Conservation (phyloP, 2,329 filamentous ascomycete genomes). For the Geosmithia morbida region DNA sequence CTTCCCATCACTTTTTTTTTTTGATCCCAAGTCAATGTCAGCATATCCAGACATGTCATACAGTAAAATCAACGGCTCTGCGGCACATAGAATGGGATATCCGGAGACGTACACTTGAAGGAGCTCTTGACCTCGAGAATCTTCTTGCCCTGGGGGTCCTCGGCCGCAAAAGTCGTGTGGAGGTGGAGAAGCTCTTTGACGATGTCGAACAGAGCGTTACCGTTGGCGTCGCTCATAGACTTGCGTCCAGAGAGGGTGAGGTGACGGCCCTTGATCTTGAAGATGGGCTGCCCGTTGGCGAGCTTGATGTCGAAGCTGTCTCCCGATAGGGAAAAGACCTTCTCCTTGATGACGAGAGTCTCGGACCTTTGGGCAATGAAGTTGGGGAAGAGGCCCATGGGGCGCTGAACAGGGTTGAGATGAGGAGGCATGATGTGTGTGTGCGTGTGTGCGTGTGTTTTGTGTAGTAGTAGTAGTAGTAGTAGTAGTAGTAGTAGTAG, state of each 20-base stretch:
- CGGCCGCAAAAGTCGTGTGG: slow-evolving; percentile 34
- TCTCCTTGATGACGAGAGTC: slow-evolving; percentile 45
- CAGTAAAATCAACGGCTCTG: background rate
- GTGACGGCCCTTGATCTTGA: slow-evolving; percentile 41
- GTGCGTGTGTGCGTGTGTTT: background rate
- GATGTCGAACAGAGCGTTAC: slow-evolving; percentile 43
- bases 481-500: too few relatives aligned
- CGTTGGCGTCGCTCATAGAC: slow-evolving; percentile 35
- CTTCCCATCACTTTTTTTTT: slow-evolving; percentile 28
- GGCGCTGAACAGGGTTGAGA: slow-evolving; percentile 14
- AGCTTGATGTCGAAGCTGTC: slow-evolving; percentile 51
- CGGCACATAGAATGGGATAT: too few relatives aligned
- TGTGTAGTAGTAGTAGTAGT: too few relatives aligned
- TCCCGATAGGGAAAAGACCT: slow-evolving; percentile 44
- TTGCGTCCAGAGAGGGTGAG: slow-evolving; percentile 40
- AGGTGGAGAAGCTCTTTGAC: slow-evolving; percentile 35
- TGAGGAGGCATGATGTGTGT: slow-evolving; percentile 4
- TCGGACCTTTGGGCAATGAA: slow-evolving; percentile 22
- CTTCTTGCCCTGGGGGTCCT: slow-evolving; percentile 27
- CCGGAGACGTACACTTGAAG: slow-evolving; percentile 30
- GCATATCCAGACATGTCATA: background rate
- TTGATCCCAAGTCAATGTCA: background rate
- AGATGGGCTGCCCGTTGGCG: slow-evolving; percentile 33
- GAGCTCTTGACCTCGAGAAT: slow-evolving; percentile 41
- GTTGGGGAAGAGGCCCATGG: slow-evolving; percentile 23